Evolutionary conservation across 805 yeast species (phyloP), one percentile per base, ranked within the genome.

Genomic region (Cyberlindnera galapagoensis): DNA sequence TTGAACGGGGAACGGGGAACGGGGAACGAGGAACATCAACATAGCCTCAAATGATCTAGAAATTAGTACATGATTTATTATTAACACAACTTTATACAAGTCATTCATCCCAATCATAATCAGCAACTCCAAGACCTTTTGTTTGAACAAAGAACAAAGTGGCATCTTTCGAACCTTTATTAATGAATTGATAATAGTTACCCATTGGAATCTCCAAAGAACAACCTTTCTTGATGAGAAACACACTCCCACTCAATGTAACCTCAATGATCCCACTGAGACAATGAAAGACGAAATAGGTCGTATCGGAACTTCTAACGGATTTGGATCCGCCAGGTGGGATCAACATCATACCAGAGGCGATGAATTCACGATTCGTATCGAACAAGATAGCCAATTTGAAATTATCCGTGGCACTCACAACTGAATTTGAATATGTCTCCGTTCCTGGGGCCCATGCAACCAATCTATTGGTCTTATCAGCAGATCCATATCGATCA

Each of bases 151-250:
- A 86, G 53, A 82, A 85, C 49, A 87, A 46, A 34, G 71, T 67
- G 1, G 80, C 86, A 21, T 65, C 66, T 12, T 59, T 62, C 20
- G 64, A 59, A 0, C 87, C 81, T 24, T 64, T 66, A 49, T 84
- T 84, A 28, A 66, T 67, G 42, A 87, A 68, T 12, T 80, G 73
- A 55, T 84, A 86, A 26, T 69, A 66, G 50, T 82, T 83, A 5
- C 79, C 80, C 60, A 80, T 71, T 1, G 96, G 96, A 6, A 88
- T 68, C 47, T 81, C 83, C 47, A 87, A 79, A 5, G 90, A 72
- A 33, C 94, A 80, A 1, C 95, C 95, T 34, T 67, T 62, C 1
- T 72, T 66, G 6, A 78, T 80, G 4, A 75, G 57, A 51, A 87
- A 83, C 15, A 61, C 65, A 14, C 65, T 67, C 6, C 71, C 73